These are phyloP conservation scores for Talaromyces proteolyticus DNA, from an alignment of 495 filamentous ascomycete genomes.

Conservation along the genomic window DNA sequence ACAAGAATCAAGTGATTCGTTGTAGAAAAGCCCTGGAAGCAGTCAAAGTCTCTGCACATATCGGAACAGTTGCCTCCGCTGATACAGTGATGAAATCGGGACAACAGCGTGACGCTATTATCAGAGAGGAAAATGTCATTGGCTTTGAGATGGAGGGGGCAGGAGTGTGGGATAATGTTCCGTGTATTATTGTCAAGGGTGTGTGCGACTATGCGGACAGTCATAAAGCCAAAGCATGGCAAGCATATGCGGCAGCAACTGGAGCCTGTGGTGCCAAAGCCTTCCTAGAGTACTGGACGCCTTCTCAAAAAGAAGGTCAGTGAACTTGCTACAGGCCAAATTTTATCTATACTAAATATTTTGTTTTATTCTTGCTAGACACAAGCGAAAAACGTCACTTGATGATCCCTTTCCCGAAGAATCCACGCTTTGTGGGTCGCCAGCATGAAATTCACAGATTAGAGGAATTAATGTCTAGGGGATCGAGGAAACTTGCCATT, in stretches of 20 bases:
- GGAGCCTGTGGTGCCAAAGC: slow-evolving; percentile 23
- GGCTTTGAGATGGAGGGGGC: slow-evolving; percentile 41
- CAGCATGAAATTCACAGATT: too few species aligned
- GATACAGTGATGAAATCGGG: slow-evolving; percentile 27
- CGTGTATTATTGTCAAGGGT: slow-evolving; percentile 29
- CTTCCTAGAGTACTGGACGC: slow-evolving; percentile 10
- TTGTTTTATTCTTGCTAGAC: too few species aligned
- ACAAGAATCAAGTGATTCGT: background rate
- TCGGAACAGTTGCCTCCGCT: slow-evolving; percentile 20
- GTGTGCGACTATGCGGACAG: slow-evolving; percentile 37
- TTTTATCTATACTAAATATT: too few species aligned
- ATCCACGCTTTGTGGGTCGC: too few species aligned
- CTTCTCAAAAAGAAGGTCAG: background rate
- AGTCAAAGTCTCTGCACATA: slow-evolving; percentile 8
- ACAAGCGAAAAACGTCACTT: too few species aligned
- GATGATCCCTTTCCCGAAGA: too few species aligned
- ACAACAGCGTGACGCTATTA: slow-evolving; percentile 16
- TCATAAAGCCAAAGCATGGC: slow-evolving; percentile 37
- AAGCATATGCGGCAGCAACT: slow-evolving; percentile 28
- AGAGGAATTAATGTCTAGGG: too few species aligned
- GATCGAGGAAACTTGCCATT: slow-evolving; percentile 18
- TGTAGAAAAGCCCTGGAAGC: slow-evolving; percentile 1
- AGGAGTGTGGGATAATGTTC: slow-evolving; percentile 26
- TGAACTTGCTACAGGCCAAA: background rate
- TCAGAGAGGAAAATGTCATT: slow-evolving; percentile 15